Base-by-base conservation (phyloP, 192 early-diverging fungal genomes). In the Linderina pennispora region DNA sequence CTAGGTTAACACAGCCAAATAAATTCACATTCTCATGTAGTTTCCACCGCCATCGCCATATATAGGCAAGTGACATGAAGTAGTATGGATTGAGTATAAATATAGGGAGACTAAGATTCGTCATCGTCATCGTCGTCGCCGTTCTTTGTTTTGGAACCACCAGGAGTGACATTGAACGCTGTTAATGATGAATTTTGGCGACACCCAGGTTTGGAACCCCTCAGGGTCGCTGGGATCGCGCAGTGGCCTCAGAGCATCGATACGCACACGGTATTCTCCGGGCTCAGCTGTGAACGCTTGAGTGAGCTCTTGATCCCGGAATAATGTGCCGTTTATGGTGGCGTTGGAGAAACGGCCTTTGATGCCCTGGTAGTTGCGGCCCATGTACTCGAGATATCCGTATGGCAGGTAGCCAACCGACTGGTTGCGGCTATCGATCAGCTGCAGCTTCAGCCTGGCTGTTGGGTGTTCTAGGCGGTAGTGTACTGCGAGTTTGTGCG, bases 381-480 rank as follows among this genome's bases (percentile, higher is more conserved):
- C 70, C 28, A 74, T 16, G 45, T 74, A 74, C 34, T 74, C 64
- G 33, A 58, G 26, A 34, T 58, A 74, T 0, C 70, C 70, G 23
- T 62, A 48, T 2, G 70, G 64, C 14, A 74, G 46, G 33, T 60
- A 74, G 8, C 70, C 70, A 20, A 52, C 49, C 13, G 70, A 61
- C 10, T 28, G 28, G 18, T 74, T 74, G 9, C 43, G 23, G 18
- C 61, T 55, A 43, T 74, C 63, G 1, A 74, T 55, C 10, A 74
- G 63, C 35, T 66, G 70, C 40, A 74, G 22, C 44, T 74, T 61
- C 17, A 74, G 50, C 20, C 58, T 11, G 18, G 64, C 48, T 13
- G 70, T 74, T 8, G 70, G 70, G 33, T 61, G 62, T 41, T 66
- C 64, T 4, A 74, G 49, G 24, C 70, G 70, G 47, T 66, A 66